Conservation (phyloP, 73 alveolate genomes). For the Tetrahymena borealis region DNA sequence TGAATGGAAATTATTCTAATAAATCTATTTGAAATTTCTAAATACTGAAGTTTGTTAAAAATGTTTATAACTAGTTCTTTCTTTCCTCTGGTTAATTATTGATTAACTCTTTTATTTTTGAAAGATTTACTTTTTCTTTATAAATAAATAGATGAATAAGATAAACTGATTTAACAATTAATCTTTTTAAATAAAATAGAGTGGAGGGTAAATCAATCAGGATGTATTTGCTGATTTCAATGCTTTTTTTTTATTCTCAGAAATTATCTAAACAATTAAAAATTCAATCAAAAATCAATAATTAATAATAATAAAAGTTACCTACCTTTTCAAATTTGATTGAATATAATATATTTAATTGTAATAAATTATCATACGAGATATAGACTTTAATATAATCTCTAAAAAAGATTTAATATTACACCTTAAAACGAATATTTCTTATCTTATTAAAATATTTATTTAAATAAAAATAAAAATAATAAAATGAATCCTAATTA, state of each 20-base stretch:
- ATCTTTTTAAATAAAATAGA: not conserved
- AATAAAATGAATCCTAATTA: too few species aligned
- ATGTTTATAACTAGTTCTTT: not conserved
- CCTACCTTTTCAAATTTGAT: not conserved
- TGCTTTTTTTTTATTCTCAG: not conserved
- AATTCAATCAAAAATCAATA: not conserved
- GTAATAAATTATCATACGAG: too few species aligned
- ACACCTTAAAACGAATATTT: too few species aligned
- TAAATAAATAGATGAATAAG: not conserved
- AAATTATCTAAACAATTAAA: not conserved
- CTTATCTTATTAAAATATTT: too few species aligned
- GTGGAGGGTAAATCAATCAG: slow-evolving; percentile 4
- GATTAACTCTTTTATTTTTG: not conserved
- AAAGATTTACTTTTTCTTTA: not conserved
- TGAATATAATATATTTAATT: too few species aligned
- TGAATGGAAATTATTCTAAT: not conserved
- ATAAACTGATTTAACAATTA: not conserved
- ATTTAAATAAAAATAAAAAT: too few species aligned
- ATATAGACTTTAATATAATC: too few species aligned
- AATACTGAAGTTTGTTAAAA: not conserved
- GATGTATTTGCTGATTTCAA: not conserved
- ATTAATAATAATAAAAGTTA: not conserved
- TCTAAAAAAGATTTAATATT: too few species aligned
- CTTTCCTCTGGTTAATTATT: not conserved
- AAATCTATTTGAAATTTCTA: not conserved